A percentile compares a stretch with the other conserved stretches of the same genome.
Conservation (phyloP, 345 rosid genomes). For the Citrus australasica region DNA sequence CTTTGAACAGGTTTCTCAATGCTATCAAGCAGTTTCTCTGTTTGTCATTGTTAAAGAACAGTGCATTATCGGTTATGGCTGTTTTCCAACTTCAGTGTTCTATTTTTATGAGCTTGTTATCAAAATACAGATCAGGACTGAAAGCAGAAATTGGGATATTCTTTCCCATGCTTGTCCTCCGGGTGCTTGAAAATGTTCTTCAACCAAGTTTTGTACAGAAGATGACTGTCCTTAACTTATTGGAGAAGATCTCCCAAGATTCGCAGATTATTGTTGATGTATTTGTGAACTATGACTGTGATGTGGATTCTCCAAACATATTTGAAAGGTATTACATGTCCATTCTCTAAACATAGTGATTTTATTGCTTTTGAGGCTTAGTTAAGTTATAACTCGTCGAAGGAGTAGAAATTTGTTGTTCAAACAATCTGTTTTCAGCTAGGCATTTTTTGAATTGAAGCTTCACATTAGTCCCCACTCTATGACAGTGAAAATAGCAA, state of each 20-base stretch:
- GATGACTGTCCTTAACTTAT: conserved; percentile 82
- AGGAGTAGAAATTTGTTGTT: not conserved
- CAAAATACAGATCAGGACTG: conserved; percentile 80
- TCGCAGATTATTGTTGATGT: conserved; percentile 77
- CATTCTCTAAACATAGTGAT: too few relatives aligned
- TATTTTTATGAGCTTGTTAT: conserved; percentile 67
- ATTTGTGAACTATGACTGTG: conserved; percentile 95
- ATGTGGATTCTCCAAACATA: conserved; percentile 90
- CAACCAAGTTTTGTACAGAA: conserved; percentile 98
- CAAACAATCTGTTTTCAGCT: not conserved
- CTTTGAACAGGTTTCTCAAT: conserved; percentile 72
- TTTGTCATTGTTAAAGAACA: conserved; percentile 88
- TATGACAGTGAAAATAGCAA: not conserved
- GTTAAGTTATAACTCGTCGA: too few relatives aligned
- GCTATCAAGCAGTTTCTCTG: conserved; percentile 86
- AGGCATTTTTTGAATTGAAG: not conserved
- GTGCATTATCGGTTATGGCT: conserved; percentile 90
- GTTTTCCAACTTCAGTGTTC: conserved; percentile 95
- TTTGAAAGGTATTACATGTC: conserved; percentile 74
- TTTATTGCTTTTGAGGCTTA: too few relatives aligned
- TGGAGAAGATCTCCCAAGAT: conserved; percentile 80
- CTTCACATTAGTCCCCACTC: not conserved
- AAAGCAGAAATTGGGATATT: conserved; percentile 93
- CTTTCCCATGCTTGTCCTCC: conserved; percentile 91
- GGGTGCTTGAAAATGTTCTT: conserved; percentile 93